A percentile compares a stretch with the other conserved stretches of the same genome.
phyloP scores from a whole-genome alignment of 495 filamentous ascomycete species.

The Lichina pygmaea region DNA sequence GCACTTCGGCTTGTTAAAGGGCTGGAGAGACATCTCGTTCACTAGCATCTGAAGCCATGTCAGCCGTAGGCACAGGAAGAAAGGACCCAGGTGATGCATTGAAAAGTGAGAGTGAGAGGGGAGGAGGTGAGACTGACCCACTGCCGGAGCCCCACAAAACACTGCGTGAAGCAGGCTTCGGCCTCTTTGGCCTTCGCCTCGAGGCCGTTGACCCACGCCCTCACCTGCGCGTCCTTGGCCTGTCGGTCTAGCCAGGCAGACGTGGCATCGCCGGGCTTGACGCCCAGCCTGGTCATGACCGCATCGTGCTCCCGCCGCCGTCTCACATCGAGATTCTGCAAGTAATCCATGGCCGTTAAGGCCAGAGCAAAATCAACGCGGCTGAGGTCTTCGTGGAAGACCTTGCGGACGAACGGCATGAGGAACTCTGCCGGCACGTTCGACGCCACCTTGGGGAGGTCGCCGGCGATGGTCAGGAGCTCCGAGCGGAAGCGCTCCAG shows the following conservation, averaged over 20 bases:
- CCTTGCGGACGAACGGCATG: constrained; percentile 33
- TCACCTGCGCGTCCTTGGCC: constrained; percentile 5
- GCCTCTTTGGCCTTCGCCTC: constrained; percentile 26
- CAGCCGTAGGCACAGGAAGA: background rate
- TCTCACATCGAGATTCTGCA: constrained; percentile 38
- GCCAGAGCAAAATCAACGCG: constrained; percentile 47
- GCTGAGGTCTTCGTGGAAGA: constrained; percentile 27
- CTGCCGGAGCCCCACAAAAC: constrained; percentile 39
- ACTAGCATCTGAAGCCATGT: constrained; percentile 25
- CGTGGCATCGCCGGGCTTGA: constrained; percentile 12
- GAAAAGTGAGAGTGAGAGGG: background rate
- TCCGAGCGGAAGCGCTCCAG: constrained; percentile 33
- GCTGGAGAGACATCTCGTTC: constrained; percentile 38
- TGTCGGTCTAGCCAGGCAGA: constrained; percentile 3
- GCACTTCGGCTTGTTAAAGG: constrained; percentile 41
- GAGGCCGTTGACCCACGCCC: constrained; percentile 25
- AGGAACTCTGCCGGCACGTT: constrained; percentile 41
- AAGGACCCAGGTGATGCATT: constrained; percentile 5
- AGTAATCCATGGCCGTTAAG: constrained; percentile 42
- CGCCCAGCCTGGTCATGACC: constrained; percentile 17
- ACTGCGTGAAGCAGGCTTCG: constrained; percentile 33
- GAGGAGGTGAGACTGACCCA: constrained; percentile 24
- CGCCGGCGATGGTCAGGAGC: constrained; percentile 34
- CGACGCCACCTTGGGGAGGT: constrained; percentile 33
- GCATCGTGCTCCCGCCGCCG: constrained; percentile 29